phyloP scores from a whole-genome alignment of 257 asterid genomes.

The Solanum paucissectum region DNA sequence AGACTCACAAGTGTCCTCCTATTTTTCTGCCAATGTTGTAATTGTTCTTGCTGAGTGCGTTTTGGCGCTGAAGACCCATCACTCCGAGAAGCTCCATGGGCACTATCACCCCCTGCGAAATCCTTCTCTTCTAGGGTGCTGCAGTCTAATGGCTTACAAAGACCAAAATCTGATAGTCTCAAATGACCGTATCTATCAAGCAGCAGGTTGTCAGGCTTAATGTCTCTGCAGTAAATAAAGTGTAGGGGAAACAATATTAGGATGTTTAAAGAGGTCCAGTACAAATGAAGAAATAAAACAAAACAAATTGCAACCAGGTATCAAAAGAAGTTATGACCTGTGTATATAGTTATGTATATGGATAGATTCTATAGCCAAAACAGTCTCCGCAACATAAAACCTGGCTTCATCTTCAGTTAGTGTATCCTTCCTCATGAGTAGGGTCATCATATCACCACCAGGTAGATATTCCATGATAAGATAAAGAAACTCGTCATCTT shows the following conservation, averaged over 20 bases:
- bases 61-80: conserved; percentile 58
- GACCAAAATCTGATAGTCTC: conserved; percentile 91
- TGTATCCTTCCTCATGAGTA: conserved; percentile 85
- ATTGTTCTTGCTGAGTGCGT: conserved; percentile 91
- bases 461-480: conserved; percentile 96
- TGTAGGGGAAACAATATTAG: conserved; percentile 15
- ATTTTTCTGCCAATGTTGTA: conserved; percentile 98
- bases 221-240: conserved; percentile 56
- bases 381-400: conserved; percentile 84
- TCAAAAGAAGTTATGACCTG: conserved; percentile 37
- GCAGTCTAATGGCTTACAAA: conserved; percentile 95
- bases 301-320: conserved; percentile 5
- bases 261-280: not conserved
- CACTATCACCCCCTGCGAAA: conserved; percentile 52
- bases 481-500: conserved; percentile 84
- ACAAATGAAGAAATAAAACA: not conserved
- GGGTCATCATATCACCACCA: conserved; percentile 96
- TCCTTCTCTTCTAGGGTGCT: conserved; percentile 73
- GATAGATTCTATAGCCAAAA: conserved; percentile 89
- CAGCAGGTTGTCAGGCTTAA: conserved; percentile 91
- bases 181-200: conserved; percentile 89
- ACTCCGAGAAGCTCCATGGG: conserved; percentile 29
- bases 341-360: conserved; percentile 82
- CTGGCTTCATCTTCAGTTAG: conserved; percentile 78
- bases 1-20: conserved; percentile 87